phyloP scores from a whole-genome alignment of 192 early-diverging fungal species.

The Umbelopsis vinacea region DNA sequence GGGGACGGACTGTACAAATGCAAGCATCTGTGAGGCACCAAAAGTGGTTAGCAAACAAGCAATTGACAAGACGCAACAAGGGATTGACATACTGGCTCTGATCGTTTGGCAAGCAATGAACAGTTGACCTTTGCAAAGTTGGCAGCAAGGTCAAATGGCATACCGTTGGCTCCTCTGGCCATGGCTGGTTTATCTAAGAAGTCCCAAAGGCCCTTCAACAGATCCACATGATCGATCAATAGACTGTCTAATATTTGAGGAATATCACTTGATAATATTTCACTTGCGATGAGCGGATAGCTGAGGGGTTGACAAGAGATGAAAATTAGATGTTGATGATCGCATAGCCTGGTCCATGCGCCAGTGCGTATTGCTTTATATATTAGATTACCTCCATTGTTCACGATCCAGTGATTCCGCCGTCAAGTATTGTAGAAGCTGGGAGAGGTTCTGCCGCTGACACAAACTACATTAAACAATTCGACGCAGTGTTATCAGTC shows the following conservation, averaged over 20 bases:
- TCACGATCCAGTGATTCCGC: constrained; percentile 82
- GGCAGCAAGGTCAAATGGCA: constrained; percentile 57
- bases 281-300: constrained; percentile 81
- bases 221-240: constrained; percentile 65
- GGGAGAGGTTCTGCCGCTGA: constrained; percentile 4
- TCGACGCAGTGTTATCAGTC: not conserved
- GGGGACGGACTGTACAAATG: constrained; percentile 79
- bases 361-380: no score
- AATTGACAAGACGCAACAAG: not conserved
- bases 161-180: not conserved
- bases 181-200: constrained; percentile 77
- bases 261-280: constrained; percentile 81
- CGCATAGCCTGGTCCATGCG: no score
- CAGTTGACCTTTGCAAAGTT: constrained; percentile 90
- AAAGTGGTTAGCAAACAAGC: not conserved
- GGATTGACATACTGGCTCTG: constrained; percentile 61
- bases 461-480: not conserved
- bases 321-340: no score
- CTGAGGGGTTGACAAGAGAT: constrained; percentile 44
- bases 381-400: constrained; percentile 62
- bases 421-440: constrained; percentile 25
- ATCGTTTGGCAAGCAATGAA: constrained; percentile 84
- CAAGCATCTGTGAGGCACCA: constrained; percentile 65
- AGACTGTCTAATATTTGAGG: constrained; percentile 74
- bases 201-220: constrained; percentile 86